Base-by-base conservation (phyloP, 164 flowering plant genomes). In the Chimonanthus salicifolius region DNA sequence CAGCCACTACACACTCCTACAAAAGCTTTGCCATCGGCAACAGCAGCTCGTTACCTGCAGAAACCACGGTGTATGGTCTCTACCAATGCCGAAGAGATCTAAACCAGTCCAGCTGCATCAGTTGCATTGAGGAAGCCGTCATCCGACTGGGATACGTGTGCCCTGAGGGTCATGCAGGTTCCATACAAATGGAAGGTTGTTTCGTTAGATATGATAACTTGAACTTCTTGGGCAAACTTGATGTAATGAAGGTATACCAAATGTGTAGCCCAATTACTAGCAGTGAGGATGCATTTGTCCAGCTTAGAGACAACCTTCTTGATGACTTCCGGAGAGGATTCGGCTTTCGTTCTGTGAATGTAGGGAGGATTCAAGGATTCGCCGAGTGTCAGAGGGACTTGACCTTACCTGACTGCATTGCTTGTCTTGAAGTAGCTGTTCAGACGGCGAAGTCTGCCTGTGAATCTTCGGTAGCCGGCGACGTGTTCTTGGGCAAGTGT, bases 1-100 rank as follows among this genome's bases (percentile, higher is more conserved):
- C 96, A 0, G 78, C 97, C 49, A 83, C 92, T 8, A 85, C 84
- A 67, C 70, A 82, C 46, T 71, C 81, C 43, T 95, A 87, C 90
- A 85, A 83, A 63, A 83, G 72, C 78, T 89, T 87, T 43, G 84
- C 88, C 6, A 10, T 84, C 1, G 91, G 89, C 7, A 90, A 87
- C 47, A 85, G 76, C 51, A 77, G 74, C 75, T 76, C 89, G 0
- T 58, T 77, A 0, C 69, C 88, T 0, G 75, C 87, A 0, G 90
- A 85, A 2, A 79, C 67, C 44, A 71, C 89, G 9, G 69, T 77
- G 0, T 92, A 79, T 10, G 99, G 97, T 0, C 72, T 92, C 6
- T 90, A 95, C 78, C 99, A 95, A 73, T 95, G 99, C 80, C 82
- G 97, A n/a, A 96, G 96, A 10, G 98, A 95, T 68, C 62, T 93